Evolutionary conservation across 345 rosid species (phyloP), one percentile per base, ranked within the genome.

Genomic region (Nephelium lappaceum): DNA sequence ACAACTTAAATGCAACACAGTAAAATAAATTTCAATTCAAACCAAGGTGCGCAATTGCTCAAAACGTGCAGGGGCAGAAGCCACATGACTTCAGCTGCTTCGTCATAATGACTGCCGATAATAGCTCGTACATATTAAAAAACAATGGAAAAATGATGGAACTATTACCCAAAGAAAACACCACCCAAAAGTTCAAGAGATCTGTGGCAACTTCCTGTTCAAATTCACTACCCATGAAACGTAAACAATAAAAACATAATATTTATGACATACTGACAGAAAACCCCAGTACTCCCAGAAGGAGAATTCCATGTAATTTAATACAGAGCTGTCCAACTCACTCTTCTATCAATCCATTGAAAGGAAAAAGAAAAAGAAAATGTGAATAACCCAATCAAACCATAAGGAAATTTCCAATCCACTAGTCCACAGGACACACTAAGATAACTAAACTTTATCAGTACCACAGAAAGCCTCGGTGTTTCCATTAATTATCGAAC

Each of bases 401-500:
- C 76, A 74, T 24, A 67, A 69, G 18, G 43, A 61, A 6, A 66
- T 61, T 57, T 65, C 83, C 62, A 62, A 71, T n/a, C 77, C 70
- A 57, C 24, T 70, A 41, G 61, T 69, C 79, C 70, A 67, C 63
- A 74, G 1, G 69, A 23, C 64, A 23, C 64, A 21, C 64, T 60
- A 60, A 18, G 55, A 77, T 60, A 38, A 71, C 78, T 75, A 67
- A 16, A 75, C 25, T 63, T 69, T 74, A 27, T 49, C 71, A 38
- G 63, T 71, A 78, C 64, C 77, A 68, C 69, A 64, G 72, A 63
- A 67, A 71, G 36, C 62, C 71, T 66, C 3, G 67, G 66, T 23
- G 43, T 69, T 79, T 71, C 73, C 72, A 60, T 64, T 58, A 79
- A 80, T 39, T 25, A 78, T 51, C 36, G 71, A 84, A 78, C 41